Evolutionary conservation across 179 eudicot species (phyloP).

Genomic region (Silene noctiflora): DNA sequence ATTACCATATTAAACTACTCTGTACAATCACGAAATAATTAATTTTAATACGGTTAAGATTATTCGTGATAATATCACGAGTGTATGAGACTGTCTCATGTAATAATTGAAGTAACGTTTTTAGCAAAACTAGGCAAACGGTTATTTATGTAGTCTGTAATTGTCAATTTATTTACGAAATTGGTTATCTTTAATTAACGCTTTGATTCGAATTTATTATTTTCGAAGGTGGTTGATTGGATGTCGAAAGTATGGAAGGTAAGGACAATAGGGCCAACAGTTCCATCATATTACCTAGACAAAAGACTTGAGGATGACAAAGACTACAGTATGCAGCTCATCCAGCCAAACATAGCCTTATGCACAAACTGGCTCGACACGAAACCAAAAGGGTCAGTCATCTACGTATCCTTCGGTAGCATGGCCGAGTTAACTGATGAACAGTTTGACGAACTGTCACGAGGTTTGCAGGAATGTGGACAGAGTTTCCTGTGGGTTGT

Average conservation of each 20-base stretch:
- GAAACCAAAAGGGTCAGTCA: constrained; percentile 33
- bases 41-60: no score
- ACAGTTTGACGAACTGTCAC: constrained; percentile 36
- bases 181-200: background rate
- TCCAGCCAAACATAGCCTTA: constrained; percentile 25
- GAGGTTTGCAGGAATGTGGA: constrained; percentile 22
- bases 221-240: constrained; percentile 36
- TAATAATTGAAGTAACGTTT: no score
- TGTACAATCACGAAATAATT: no score
- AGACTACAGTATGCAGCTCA: constrained; percentile 36
- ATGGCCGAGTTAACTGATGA: constrained; percentile 26
- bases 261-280: constrained; percentile 38
- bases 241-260: constrained; percentile 38
- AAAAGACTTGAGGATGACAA: constrained; percentile 33
- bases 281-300: constrained; percentile 44
- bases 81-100: background rate
- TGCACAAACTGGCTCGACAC: constrained; percentile 35
- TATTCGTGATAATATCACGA: no score
- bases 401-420: constrained; percentile 44
- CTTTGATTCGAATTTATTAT: no score
- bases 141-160: no score
- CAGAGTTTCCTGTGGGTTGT: constrained; percentile 41
- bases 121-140: no score
- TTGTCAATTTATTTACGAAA: no score
- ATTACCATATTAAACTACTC: no score